Conservation (phyloP, 176 grass and related monocot species). For the Leersia perrieri region DNA sequence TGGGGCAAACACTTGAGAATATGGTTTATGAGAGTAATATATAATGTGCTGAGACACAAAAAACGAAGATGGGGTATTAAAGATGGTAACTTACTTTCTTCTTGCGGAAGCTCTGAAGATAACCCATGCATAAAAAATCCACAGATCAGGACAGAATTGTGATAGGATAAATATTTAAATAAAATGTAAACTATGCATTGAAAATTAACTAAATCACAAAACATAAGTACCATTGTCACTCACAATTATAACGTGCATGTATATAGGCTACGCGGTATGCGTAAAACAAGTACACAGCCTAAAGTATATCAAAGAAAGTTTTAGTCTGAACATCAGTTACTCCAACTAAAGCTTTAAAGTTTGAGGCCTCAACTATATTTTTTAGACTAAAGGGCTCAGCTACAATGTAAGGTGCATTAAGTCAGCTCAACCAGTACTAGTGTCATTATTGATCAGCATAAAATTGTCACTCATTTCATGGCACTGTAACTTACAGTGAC, state of each 20-base stretch:
- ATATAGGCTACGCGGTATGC: background rate
- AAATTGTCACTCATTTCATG: background rate
- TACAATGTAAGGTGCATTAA: background rate
- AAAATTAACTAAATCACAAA: conserved; percentile 11
- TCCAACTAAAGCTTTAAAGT: conserved; percentile 14
- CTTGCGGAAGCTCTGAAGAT: conserved; percentile 80
- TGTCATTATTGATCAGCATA: background rate
- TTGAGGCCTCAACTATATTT: conserved; percentile 1
- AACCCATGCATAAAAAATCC: conserved; percentile 37
- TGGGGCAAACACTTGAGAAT: background rate
- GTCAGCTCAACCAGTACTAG: conserved; percentile 13
- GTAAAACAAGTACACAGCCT: background rate
- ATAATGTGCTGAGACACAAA: background rate
- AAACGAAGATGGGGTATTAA: conserved; percentile 16
- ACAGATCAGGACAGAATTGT: conserved; percentile 36
- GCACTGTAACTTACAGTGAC: background rate
- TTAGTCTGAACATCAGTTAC: background rate
- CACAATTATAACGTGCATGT: background rate
- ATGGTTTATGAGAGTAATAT: background rate
- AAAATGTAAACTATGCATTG: background rate
- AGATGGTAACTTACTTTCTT: conserved; percentile 86
- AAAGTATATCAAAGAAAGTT: background rate
- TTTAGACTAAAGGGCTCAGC: background rate
- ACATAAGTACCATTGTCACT: background rate
- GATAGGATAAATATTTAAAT: background rate